Conservation (phyloP, 257 asterid species). For the Parsonsia alboflavescens region DNA sequence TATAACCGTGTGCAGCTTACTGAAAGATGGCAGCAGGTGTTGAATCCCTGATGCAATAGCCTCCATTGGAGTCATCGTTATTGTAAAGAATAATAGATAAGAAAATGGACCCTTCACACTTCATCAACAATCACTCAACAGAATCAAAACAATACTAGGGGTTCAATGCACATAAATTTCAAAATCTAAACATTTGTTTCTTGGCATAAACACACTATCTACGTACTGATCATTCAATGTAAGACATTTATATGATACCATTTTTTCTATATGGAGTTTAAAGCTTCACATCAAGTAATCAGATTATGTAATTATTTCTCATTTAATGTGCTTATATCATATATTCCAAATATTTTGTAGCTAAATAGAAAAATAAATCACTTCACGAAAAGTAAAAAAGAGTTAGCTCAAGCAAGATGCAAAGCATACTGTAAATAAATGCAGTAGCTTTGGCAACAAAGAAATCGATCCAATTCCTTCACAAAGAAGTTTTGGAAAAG, state of each 20-base stretch:
- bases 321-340: neutral
- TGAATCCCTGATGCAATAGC: no score
- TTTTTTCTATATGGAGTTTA: neutral
- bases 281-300: neutral
- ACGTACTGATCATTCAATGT: neutral
- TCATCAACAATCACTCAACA: neutral
- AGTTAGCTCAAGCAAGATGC: neutral
- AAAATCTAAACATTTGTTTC: neutral
- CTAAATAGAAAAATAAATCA: neutral
- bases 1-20: neutral
- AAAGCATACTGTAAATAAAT: neutral
- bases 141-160: neutral
- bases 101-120: neutral
- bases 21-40: neutral
- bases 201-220: neutral
- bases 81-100: neutral
- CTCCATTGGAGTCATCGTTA: neutral
- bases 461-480: neutral
- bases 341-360: neutral
- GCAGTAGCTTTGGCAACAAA: neutral
- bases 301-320: neutral
- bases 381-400: neutral
- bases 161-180: neutral
- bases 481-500: neutral
- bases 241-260: neutral